Base-by-base conservation (phyloP, 73 alveolate species). In the Uronychia binucleata region DNA sequence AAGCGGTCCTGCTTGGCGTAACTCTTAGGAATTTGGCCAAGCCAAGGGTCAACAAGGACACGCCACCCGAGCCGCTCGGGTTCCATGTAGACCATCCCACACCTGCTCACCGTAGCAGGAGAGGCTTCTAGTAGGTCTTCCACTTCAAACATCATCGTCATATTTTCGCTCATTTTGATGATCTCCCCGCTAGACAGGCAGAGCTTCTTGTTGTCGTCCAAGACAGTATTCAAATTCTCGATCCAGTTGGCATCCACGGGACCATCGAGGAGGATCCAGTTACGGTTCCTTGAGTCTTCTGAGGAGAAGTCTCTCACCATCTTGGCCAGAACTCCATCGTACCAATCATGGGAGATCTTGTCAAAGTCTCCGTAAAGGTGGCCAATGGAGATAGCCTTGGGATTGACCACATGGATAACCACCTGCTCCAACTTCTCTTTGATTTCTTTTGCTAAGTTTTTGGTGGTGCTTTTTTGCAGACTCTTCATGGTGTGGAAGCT, bases 271-370 rank as follows among this genome's bases (percentile, higher is more conserved):
- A 28, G 30, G 28, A 34, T 11, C 74, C 67, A 77, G 67, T 30
- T 11, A 5, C 19, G 8, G 8, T 26, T 26, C 28, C 26, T 30
- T 1, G 28, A 14, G 32, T 93, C 94, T 80, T 93, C 97, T 30
- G 95, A 94, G 32, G 94, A 90, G 84, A 96, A 92, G 77, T 96
- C 99, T 90, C 97, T 97, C 32, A 96, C 95, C 0, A 95, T 93
- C 0, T 91, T 91, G 8, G 99, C 99, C 0, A 97, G 94, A 74
- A 98, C 31, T 77, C 74, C 58, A 31, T 77, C 28, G 8, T 19
- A 26, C 31, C 0, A 32, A 14, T 78, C 33, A 78, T 34, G 31
- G 0, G 33, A 34, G 30, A 1, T 0, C 1, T 30, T 34, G 0
- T 29, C 75, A 26, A 58, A 28, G 27, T 79, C 81, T 34, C 96